Conservation (phyloP, 768 basidiomycete genomes). For the Phaffia tasmanica region DNA sequence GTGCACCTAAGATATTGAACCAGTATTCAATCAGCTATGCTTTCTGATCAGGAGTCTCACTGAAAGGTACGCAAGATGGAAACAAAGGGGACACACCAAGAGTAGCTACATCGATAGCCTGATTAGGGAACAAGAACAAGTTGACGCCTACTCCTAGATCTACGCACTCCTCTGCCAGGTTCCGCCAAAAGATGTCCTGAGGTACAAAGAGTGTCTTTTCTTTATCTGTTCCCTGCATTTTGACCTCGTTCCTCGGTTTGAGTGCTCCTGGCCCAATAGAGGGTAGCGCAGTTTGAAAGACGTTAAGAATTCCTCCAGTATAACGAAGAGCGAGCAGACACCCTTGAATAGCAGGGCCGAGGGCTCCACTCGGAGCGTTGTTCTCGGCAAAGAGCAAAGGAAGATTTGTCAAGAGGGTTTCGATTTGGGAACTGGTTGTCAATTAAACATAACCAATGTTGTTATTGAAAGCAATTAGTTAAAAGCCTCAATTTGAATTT, state of each 20-base stretch:
- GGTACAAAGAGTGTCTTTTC: slow-evolving; percentile 70
- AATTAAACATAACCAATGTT: not conserved
- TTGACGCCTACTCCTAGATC: slow-evolving; percentile 83
- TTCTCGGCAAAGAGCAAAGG: slow-evolving; percentile 52
- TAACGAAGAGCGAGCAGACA: slow-evolving; percentile 52
- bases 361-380: slow-evolving; percentile 48
- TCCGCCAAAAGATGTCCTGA: slow-evolving; percentile 57
- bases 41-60: not conserved
- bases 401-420: slow-evolving; percentile 54
- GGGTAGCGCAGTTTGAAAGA: slow-evolving; percentile 35
- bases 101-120: slow-evolving; percentile 74
- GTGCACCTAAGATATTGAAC: slow-evolving; percentile 42
- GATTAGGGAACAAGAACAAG: slow-evolving; percentile 69
- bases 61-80: not conserved
- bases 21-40: not conserved
- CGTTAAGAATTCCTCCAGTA: slow-evolving; percentile 33
- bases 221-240: slow-evolving; percentile 70
- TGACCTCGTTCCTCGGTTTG: slow-evolving; percentile 49
- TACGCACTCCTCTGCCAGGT: slow-evolving; percentile 75
- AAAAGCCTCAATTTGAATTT: not conserved
- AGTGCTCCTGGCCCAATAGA: slow-evolving; percentile 34
- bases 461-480: not conserved
- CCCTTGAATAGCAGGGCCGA: slow-evolving; percentile 66
- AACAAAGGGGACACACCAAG: slow-evolving; percentile 47
- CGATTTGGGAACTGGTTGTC: slow-evolving; percentile 51